Percentiles rank a stretch among this genome's conserved stretches.
These are phyloP conservation scores for Thyridium curvatum DNA, from an alignment of 2,329 filamentous ascomycete genomes.

Conservation along the genomic window DNA sequence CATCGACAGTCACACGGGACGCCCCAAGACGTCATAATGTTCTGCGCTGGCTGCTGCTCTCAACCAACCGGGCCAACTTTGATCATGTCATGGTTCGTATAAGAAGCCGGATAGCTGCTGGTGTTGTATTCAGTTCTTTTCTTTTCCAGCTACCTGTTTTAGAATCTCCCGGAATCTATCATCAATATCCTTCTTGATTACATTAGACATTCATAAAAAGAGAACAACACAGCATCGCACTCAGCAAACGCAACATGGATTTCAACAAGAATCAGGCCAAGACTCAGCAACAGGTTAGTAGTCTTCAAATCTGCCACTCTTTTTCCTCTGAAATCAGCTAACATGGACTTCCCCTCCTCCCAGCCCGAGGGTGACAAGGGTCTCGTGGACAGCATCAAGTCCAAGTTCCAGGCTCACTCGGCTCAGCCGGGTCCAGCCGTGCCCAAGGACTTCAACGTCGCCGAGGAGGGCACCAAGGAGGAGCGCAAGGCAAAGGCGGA, in stretches of 20 bases:
- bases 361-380: slow-evolving; percentile 29
- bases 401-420: slow-evolving; percentile 43
- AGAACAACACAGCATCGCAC: too few species aligned
- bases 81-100: neutral
- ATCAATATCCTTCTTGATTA: too few species aligned
- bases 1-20: too few species aligned
- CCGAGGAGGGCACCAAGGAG: slow-evolving; percentile 59
- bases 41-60: too few species aligned
- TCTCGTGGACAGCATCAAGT: slow-evolving; percentile 27
- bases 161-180: too few species aligned
- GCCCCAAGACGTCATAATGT: too few species aligned
- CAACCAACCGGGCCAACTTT: too few species aligned
- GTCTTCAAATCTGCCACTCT: neutral
- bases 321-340: neutral
- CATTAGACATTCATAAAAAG: too few species aligned
- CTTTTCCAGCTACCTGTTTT: too few species aligned
- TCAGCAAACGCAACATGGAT: slow-evolving; percentile 13
- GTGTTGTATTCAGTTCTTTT: neutral
- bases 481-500: slow-evolving; percentile 60
- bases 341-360: neutral
- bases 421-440: slow-evolving; percentile 54
- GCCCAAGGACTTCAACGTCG: slow-evolving; percentile 43
- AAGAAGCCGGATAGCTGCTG: neutral
- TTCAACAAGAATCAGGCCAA: slow-evolving; percentile 14
- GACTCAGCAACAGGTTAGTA: slow-evolving; percentile 17